Evolutionary conservation across 305 asterid species (phyloP), one percentile per base, ranked within the genome.

Genomic region (Petunia hybrid): DNA sequence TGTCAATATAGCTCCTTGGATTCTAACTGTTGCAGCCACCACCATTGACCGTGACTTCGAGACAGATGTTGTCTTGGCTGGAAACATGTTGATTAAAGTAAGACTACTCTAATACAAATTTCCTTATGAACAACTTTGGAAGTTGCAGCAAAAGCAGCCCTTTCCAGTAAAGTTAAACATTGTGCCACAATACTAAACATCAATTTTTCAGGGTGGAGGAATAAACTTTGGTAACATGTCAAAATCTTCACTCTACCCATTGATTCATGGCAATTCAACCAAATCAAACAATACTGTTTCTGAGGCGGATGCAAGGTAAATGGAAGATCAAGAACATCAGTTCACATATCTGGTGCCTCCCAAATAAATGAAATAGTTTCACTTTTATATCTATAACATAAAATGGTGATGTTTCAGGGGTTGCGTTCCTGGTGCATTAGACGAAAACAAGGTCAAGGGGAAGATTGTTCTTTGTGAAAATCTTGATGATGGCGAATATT

Each of bases 1-100:
- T 3, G 89, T 84, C 61, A 94, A 94, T 61, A 81, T 84, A 6
- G 97, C 97, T 73, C 98, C 98, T 5, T 94, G 98, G 98, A 88
- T 93, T 69, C 73, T 94, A 0, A 90, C 98, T 2, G 97, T 92
- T 13, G 96, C 48, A n/a, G n/a, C n/a, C n/a, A n/a, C n/a, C n/a
- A 91, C 96, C 10, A 89, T 91, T 3, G 97, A 94, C 35, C 93
- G 97, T 4, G 92, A 87, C 67, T 90, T 93, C 16, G 87, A 91
- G 87, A 48, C 91, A 1, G 88, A 81, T n/a, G n/a, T n/a, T 41
- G 66, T 93, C 6, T 76, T 94, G 60, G 97, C 89, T 6, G 95
- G 90, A 65, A 55, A 10, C 22, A 87, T 67, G 85, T 79, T 70
- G n/a, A 79, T 93, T 42, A 87, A 90, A 95, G 98, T 94, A 87